Evolutionary conservation across 371 early-diverging fungal species (phyloP).

Genomic region (Syncephalis fuscata): DNA sequence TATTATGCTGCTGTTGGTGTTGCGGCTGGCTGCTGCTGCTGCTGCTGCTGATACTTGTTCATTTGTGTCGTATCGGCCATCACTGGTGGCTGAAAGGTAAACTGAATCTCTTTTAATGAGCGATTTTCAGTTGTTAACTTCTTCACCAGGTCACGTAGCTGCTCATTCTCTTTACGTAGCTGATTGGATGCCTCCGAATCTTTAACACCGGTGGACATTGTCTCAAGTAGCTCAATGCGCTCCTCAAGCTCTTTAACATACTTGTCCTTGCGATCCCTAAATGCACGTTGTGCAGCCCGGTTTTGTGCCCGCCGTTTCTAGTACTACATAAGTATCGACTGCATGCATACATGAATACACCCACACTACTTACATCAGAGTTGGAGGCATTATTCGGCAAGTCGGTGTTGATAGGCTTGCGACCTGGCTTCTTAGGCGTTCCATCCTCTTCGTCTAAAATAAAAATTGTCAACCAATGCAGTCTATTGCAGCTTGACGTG

Average conservation of each 20-base stretch:
- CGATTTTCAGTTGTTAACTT: constrained; percentile 20
- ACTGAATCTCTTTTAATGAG: constrained; percentile 7
- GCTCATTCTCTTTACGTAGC: constrained; percentile 2
- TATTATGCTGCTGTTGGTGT: too few species aligned
- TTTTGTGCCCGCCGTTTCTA: constrained; percentile 62
- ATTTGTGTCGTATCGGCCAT: not conserved
- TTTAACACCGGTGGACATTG: constrained; percentile 11
- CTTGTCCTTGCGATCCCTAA: constrained; percentile 54
- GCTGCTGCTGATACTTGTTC: not conserved
- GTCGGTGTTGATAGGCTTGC: constrained; percentile 26
- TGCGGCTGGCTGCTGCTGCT: too few species aligned
- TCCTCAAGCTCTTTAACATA: constrained; percentile 40
- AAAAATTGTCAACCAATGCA: too few species aligned
- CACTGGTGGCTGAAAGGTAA: constrained; percentile 7
- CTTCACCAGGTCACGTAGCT: constrained; percentile 14
- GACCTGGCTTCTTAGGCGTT: constrained; percentile 28
- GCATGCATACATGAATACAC: not conserved
- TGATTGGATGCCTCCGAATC: constrained; percentile 18
- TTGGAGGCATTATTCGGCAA: too few species aligned
- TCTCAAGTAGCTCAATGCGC: constrained; percentile 20
- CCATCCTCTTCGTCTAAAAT: constrained; percentile 12
- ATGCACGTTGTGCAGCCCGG: constrained; percentile 61
- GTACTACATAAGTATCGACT: not conserved
- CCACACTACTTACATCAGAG: not conserved
- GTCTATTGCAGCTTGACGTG: too few species aligned